phyloP scores from a whole-genome alignment of 2,329 filamentous ascomycete species.

The Incumbomyces lentus region DNA sequence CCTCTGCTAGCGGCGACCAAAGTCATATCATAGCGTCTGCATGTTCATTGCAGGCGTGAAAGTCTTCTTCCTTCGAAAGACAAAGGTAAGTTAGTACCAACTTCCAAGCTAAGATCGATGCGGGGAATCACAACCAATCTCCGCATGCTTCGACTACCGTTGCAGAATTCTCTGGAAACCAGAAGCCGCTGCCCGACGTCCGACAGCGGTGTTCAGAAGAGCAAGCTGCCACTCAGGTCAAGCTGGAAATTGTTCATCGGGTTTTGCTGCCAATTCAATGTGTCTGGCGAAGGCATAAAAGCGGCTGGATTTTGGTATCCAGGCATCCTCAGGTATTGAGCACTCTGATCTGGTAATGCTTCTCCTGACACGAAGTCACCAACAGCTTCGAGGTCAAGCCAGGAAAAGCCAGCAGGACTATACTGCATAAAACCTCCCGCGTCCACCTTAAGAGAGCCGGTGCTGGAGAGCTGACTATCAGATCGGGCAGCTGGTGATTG shows the following conservation, averaged over 20 bases:
- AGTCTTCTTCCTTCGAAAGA: too few species aligned
- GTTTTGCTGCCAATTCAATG: conserved; percentile 24
- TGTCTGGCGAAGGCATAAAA: conserved; percentile 12
- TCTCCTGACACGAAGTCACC: conserved; percentile 46
- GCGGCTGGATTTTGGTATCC: conserved; percentile 11
- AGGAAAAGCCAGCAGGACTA: conserved; percentile 47
- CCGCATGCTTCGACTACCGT: background rate
- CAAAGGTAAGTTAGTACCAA: too few species aligned
- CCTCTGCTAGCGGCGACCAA: too few species aligned
- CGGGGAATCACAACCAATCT: background rate
- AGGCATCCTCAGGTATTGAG: conserved; percentile 13
- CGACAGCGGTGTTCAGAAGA: conserved; percentile 18
- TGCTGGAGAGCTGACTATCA: conserved; percentile 24
- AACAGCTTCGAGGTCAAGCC: conserved; percentile 51
- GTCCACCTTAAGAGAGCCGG: conserved; percentile 18
- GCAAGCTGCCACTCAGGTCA: conserved; percentile 26
- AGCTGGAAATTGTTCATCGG: conserved; percentile 13
- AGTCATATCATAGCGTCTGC: too few species aligned
- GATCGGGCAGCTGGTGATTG: conserved; percentile 20
- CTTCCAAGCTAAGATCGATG: background rate
- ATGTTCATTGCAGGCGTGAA: too few species aligned
- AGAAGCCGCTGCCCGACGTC: background rate
- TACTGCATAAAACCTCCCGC: conserved; percentile 28
- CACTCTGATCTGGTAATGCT: conserved; percentile 18
- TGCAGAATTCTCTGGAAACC: background rate